Evolutionary conservation across 1,284 basidiomycete species (phyloP).

Genomic region (Ustilago crameri): DNA sequence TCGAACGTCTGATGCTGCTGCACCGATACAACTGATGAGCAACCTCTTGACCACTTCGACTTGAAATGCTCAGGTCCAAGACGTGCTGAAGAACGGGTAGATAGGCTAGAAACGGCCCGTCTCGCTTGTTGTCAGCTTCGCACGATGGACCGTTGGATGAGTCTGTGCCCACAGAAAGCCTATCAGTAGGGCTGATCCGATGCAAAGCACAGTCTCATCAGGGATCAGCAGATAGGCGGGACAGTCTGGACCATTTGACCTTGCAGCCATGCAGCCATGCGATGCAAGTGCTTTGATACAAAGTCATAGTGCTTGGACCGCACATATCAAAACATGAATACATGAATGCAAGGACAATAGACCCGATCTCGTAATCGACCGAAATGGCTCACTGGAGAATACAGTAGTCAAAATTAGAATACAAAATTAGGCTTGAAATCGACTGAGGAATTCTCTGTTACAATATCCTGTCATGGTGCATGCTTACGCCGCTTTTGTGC

Average conservation of each 20-base stretch:
- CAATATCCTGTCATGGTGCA: slow-evolving; percentile 13
- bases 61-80: no score
- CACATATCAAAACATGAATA: background rate
- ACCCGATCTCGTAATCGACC: background rate
- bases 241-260: slow-evolving; percentile 4
- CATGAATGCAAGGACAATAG: background rate
- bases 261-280: slow-evolving; percentile 10
- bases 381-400: no score
- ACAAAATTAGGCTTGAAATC: no score
- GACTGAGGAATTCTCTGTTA: no score
- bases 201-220: background rate
- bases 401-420: background rate
- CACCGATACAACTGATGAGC: no score
- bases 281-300: background rate
- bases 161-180: background rate
- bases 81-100: no score
- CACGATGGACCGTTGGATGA: slow-evolving; percentile 13
- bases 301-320: background rate
- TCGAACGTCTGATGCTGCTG: no score
- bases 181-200: background rate
- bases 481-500: slow-evolving; percentile 7
- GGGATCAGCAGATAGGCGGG: no score
- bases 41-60: no score
- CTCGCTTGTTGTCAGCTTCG: background rate
- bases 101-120: no score